Base-by-base conservation (phyloP, 805 yeast species). In the Yueomyces sp. region DNA sequence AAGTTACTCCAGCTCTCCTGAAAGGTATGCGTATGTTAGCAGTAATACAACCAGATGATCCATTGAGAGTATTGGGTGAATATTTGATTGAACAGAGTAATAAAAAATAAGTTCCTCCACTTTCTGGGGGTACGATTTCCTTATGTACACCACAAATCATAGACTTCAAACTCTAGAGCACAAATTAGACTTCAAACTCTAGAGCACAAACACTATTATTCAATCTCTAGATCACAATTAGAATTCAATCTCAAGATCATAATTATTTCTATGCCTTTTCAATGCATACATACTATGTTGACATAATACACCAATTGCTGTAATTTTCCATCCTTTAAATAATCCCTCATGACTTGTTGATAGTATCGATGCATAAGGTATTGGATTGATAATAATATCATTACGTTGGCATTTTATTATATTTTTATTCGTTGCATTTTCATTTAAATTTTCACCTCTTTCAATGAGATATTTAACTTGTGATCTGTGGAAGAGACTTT, bases 241-340 rank as follows among this genome's bases (percentile, higher is more conserved):
- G 26, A 44, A 44, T 38, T 71, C 76, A 40, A 57, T 60, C 44
- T 62, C 60, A 19, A 30, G 9, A 6, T 30, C 33, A 30, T 30
- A 30, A 6, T 30, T 9, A 30, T 30, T 30, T 6, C 33, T 9
- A 30, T 33, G 8, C 39, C 38, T 28, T n/a, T 65, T 38, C 49
- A 81, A 55, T 42, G 82, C 64, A 43, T 74, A 71, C 50, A 83
- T 70, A 2, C 95, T 88, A 82, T 94, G 90, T 42, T 81, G 79
- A 8, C 95, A 92, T 41, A 84, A 60, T 3, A 85, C 74, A 47
- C 90, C 85, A 45, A 86, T 60, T 8, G 84, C 68, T 30, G 94
- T 94, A 38, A 86, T 79, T 59, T 85, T 75, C 97, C 97, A 90
- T 36, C 97, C 98, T 51, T 90, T 74, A 70, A 85, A 88, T 28